A percentile compares a stretch with the other conserved stretches of the same genome.
These are phyloP conservation scores for Cajanus cajan DNA, from an alignment of 306 rosid genomes.

Conservation along the genomic window DNA sequence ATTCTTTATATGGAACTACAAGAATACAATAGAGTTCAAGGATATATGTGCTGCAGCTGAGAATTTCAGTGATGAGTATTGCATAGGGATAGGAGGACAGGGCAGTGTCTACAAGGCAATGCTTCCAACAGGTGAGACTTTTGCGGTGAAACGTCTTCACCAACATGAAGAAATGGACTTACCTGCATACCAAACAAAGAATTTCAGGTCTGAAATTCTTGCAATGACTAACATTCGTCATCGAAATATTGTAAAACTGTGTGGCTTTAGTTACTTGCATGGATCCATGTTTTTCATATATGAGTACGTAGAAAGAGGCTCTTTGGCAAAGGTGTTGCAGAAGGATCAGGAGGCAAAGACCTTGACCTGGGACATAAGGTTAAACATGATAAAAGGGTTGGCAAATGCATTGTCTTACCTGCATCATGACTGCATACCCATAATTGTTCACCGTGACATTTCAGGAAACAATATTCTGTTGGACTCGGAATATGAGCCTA, in stretches of 20 bases:
- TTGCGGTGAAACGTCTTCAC: slow-evolving; percentile 34
- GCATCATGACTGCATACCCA: slow-evolving; percentile 33
- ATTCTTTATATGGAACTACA: slow-evolving; percentile 25
- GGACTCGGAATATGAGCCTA: slow-evolving; percentile 27
- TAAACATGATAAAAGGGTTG: slow-evolving; percentile 31
- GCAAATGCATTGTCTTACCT: slow-evolving; percentile 37
- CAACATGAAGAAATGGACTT: slow-evolving; percentile 19
- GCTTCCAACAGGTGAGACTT: slow-evolving; percentile 30
- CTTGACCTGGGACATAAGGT: slow-evolving; percentile 32
- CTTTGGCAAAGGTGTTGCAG: slow-evolving; percentile 13
- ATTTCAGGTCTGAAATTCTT: slow-evolving; percentile 26
- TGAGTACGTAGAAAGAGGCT: slow-evolving; percentile 30
- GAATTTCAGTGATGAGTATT: slow-evolving; percentile 30
- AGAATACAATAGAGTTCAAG: slow-evolving; percentile 3
- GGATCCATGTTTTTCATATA: slow-evolving; percentile 25
- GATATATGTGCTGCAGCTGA: slow-evolving; percentile 19
- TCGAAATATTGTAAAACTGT: slow-evolving; percentile 30
- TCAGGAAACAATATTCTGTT: slow-evolving; percentile 31
- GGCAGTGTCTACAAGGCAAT: slow-evolving; percentile 35
- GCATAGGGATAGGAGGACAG: slow-evolving; percentile 34
- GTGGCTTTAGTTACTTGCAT: slow-evolving; percentile 26
- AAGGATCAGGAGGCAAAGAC: slow-evolving; percentile 20
- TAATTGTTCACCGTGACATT: slow-evolving; percentile 36
- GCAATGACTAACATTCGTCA: slow-evolving; percentile 30
- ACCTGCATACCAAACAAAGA: slow-evolving; percentile 14